These are phyloP conservation scores for Phytophthora tubulina DNA, from an alignment of 352 stramenopile genomes.

Conservation along the genomic window DNA sequence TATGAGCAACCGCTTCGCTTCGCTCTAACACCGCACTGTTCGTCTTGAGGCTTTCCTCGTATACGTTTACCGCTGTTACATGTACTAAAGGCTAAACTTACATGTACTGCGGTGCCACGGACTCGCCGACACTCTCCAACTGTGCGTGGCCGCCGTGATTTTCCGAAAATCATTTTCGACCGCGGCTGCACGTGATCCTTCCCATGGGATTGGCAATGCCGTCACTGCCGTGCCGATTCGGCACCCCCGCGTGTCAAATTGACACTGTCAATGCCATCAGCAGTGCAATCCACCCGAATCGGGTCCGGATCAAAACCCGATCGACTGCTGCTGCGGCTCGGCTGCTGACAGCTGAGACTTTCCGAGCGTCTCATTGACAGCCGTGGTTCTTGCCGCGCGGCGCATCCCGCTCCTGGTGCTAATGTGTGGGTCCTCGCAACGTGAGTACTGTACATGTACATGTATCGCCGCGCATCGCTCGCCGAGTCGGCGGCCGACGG, in stretches of 20 bases:
- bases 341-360: conserved; percentile 1
- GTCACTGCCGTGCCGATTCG: too few species aligned
- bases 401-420: not conserved
- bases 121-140: conserved; percentile 4
- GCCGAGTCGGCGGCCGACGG: too few species aligned
- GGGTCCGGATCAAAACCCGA: too few species aligned
- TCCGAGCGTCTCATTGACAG: conserved; percentile 1
- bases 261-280: conserved; percentile 1
- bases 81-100: not conserved
- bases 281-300: too few species aligned
- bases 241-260: conserved; percentile 13
- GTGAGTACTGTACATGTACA: not conserved
- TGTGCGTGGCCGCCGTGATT: not conserved
- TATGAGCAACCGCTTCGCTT: not conserved
- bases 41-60: not conserved
- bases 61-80: not conserved
- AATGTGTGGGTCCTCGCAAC: not conserved
- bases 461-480: too few species aligned
- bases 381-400: not conserved
- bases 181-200: conserved; percentile 9
- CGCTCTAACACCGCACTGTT: not conserved
- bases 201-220: conserved; percentile 4
- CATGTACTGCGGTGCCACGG: not conserved
- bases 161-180: not conserved
- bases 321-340: not conserved